Evolutionary conservation across 352 stramenopile species (phyloP).

Genomic region (Peronospora destructor): DNA sequence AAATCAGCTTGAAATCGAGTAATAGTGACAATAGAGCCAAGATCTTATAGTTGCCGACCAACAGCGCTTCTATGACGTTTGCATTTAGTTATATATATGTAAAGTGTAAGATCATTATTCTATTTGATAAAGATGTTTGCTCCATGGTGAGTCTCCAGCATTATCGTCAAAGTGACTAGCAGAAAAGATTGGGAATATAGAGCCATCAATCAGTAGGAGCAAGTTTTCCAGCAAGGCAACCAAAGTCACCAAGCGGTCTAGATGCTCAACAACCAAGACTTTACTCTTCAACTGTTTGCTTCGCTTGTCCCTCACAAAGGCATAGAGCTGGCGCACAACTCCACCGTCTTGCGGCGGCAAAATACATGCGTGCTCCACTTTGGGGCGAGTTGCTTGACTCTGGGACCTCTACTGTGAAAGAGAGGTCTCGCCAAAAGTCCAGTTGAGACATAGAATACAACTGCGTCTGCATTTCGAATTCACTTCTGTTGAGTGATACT

Average conservation of each 20-base stretch:
- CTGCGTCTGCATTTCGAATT: slow-evolving; percentile 3
- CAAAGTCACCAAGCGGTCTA: slow-evolving; percentile 47
- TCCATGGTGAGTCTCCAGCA: slow-evolving; percentile 89
- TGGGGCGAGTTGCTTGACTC: slow-evolving; percentile 78
- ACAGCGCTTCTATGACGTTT: neutral
- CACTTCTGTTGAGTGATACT: neutral
- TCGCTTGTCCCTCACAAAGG: slow-evolving; percentile 84
- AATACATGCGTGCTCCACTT: slow-evolving; percentile 26
- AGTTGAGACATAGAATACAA: slow-evolving; percentile 35
- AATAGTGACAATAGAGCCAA: no score
- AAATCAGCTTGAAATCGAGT: no score
- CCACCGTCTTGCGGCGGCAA: slow-evolving; percentile 17
- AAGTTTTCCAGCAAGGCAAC: slow-evolving; percentile 54
- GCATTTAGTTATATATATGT: slow-evolving; percentile 15
- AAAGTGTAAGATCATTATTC: neutral
- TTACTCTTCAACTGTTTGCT: slow-evolving; percentile 87
- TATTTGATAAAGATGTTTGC: slow-evolving; percentile 62
- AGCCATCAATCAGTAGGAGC: slow-evolving; percentile 85
- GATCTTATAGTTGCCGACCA: no score
- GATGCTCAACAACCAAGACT: slow-evolving; percentile 83
- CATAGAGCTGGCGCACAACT: slow-evolving; percentile 9
- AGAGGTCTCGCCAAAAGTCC: slow-evolving; percentile 72
- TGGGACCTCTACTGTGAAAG: slow-evolving; percentile 84
- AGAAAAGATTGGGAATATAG: slow-evolving; percentile 90
- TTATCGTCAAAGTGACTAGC: slow-evolving; percentile 82